These are phyloP conservation scores for Acacia concinna DNA, from an alignment of 331 rosid genomes.

Conservation along the genomic window DNA sequence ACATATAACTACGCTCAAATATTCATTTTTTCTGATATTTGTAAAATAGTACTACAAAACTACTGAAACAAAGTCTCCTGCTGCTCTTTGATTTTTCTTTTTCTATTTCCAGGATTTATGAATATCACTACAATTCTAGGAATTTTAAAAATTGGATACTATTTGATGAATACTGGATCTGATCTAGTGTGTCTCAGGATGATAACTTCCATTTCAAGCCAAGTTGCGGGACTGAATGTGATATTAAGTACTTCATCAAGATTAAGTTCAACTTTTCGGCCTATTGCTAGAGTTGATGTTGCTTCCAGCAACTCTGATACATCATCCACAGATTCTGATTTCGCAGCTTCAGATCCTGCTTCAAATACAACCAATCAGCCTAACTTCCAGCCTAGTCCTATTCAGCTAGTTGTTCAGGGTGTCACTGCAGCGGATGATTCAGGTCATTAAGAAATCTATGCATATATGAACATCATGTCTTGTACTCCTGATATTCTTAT, in stretches of 20 bases:
- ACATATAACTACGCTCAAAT: not conserved
- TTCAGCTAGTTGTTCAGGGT: conserved; percentile 68
- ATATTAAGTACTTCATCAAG: conserved; percentile 65
- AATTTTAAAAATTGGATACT: conserved; percentile 36
- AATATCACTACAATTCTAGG: conserved; percentile 19
- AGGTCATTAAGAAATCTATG: conserved; percentile 45
- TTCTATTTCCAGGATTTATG: conserved; percentile 18
- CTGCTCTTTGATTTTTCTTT: not conserved
- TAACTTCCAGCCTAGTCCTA: conserved; percentile 40
- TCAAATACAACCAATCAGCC: conserved; percentile 41
- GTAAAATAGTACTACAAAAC: not conserved
- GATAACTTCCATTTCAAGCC: conserved; percentile 80
- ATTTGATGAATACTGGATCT: conserved; percentile 68
- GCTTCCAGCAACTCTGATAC: conserved; percentile 80
- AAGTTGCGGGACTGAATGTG: conserved; percentile 79
- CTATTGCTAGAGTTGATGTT: conserved; percentile 56
- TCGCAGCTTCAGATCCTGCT: conserved; percentile 62
- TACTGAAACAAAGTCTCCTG: not conserved
- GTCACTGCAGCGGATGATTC: conserved; percentile 64
- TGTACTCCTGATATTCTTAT: not conserved
- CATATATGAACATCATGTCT: conserved; percentile 15
- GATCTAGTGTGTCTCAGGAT: conserved; percentile 93
- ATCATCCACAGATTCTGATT: conserved; percentile 78
- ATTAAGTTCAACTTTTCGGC: conserved; percentile 65
- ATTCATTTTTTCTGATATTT: not conserved